Evolutionary conservation across 2,329 filamentous ascomycete species (phyloP), one percentile per base, ranked within the genome.

Genomic region (Scytalidium sp.): DNA sequence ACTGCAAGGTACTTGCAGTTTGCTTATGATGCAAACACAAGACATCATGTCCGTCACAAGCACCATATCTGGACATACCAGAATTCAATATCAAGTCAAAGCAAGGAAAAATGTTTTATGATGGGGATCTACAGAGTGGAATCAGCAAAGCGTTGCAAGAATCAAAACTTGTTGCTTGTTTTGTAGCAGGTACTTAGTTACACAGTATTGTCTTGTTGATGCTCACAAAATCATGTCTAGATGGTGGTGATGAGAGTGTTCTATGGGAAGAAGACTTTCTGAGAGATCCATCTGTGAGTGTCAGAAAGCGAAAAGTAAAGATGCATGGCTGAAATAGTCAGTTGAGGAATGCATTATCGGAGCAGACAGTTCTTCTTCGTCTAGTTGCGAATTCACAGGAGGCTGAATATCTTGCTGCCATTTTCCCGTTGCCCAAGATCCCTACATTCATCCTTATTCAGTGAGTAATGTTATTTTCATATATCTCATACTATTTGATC

Each of bases 391-490:
- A 85, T 19, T 91, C 88, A 2, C 80, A 87, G 56, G 91, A 96
- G 72, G 90, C 90, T 9, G 84, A 81, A 5, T 95, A 90, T 61
- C 75, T 97, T 13, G 80, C 85, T 9, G 88, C 89, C 42, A 88
- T 96, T 61, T 95, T 90, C 60, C 88, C 90, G 0, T 73, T 96
- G n/a, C 79, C 82, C 1, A 83, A 83, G 57, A 83, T 83, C n/a
- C 92, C 93, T 0, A 87, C 87, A 1, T 70, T 96, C 8, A 79
- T 96, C 15, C 74, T 95, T 19, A 92, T 96, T 59, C 83, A 85
- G 80, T 86, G 72, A 46, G 77, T 63, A 8, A 15, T 27, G 15
- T 27, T 39, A 6, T 27, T 32, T 11, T 36, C 13, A 7, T 7
- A 25, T 20, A n/a, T 27, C 17, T 3, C 13, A 43, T 20, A 13